Percentiles rank a stretch among this genome's conserved stretches.
Conservation (phyloP, 2,329 filamentous ascomycete species). For the Allantophomopsis lycopodina region DNA sequence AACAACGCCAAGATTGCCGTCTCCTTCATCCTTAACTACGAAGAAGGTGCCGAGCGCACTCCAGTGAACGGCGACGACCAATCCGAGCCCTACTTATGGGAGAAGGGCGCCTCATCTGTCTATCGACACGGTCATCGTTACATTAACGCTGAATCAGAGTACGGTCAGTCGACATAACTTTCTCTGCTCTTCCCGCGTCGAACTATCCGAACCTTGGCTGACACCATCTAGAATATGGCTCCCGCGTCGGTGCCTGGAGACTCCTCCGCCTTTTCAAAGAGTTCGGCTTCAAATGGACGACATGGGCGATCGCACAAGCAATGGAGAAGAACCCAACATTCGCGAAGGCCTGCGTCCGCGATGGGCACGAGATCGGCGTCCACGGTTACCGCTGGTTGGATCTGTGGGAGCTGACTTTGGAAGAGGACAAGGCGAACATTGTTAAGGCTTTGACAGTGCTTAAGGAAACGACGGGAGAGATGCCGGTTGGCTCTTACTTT, state of each 20-base stretch:
- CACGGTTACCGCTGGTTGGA: slow-evolving; percentile 28
- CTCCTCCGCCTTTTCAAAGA: slow-evolving; percentile 24
- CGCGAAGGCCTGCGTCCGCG: slow-evolving; percentile 23
- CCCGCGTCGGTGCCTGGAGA: slow-evolving; percentile 21
- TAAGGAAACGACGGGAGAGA: slow-evolving; percentile 17
- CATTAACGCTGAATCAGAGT: slow-evolving; percentile 13
- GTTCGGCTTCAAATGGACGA: slow-evolving; percentile 24
- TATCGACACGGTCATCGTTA: slow-evolving; percentile 8
- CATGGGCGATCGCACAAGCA: slow-evolving; percentile 23
- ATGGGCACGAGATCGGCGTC: slow-evolving; percentile 25
- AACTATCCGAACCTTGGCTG: no score
- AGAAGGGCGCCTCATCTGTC: slow-evolving; percentile 14
- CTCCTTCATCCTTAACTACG: slow-evolving; percentile 12
- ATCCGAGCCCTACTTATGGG: slow-evolving; percentile 21
- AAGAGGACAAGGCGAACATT: slow-evolving; percentile 22
- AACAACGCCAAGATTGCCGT: slow-evolving; percentile 15
- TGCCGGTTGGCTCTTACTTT: slow-evolving; percentile 19
- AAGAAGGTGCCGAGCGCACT: slow-evolving; percentile 11
- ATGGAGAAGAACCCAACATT: slow-evolving; percentile 24
- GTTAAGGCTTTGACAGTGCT: slow-evolving; percentile 17
- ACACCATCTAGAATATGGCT: slow-evolving; percentile 16
- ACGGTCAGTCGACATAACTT: slow-evolving; percentile 2
- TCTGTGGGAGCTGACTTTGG: slow-evolving; percentile 20
- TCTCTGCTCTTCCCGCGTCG: slow-evolving; percentile 17
- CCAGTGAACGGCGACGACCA: slow-evolving; percentile 9